Percentiles rank a stretch among this genome's conserved stretches.
Conservation (phyloP, 139 green algal genomes). For the Haematococcus lacustris region DNA sequence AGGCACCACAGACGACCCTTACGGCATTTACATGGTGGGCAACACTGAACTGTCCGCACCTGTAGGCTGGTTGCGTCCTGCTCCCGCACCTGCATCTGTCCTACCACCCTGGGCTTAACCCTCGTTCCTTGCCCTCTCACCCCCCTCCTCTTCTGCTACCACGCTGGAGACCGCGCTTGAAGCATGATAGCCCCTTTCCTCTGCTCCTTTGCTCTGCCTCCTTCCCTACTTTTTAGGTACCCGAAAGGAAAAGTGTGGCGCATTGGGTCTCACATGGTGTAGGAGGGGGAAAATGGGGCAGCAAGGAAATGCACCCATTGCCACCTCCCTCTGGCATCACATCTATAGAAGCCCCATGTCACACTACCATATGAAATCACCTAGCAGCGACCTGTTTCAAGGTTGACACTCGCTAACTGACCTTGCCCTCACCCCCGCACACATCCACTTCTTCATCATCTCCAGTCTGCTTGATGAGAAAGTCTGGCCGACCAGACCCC, state of each 20-base stretch:
- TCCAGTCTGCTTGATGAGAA: neutral
- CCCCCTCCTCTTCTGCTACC: neutral
- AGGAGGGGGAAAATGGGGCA: neutral
- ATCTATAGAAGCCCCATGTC: neutral
- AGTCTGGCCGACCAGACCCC: neutral
- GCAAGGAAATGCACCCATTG: neutral
- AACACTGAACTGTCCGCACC: no score
- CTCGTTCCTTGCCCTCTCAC: neutral
- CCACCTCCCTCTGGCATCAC: neutral
- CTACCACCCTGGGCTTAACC: neutral
- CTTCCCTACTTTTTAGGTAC: neutral
- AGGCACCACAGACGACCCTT: neutral
- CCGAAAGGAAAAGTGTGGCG: neutral
- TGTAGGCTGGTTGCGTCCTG: no score
- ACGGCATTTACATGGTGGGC: neutral
- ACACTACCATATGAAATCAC: neutral
- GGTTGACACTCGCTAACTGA: neutral
- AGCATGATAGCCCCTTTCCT: neutral
- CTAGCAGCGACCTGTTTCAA: neutral
- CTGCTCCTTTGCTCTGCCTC: neutral
- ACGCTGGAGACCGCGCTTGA: neutral
- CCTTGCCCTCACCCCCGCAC: neutral
- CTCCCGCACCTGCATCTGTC: neutral
- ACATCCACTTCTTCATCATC: neutral
- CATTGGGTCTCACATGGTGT: neutral